phyloP scores from a whole-genome alignment of 75 land plant genomes.

The Pinus taeda region DNA sequence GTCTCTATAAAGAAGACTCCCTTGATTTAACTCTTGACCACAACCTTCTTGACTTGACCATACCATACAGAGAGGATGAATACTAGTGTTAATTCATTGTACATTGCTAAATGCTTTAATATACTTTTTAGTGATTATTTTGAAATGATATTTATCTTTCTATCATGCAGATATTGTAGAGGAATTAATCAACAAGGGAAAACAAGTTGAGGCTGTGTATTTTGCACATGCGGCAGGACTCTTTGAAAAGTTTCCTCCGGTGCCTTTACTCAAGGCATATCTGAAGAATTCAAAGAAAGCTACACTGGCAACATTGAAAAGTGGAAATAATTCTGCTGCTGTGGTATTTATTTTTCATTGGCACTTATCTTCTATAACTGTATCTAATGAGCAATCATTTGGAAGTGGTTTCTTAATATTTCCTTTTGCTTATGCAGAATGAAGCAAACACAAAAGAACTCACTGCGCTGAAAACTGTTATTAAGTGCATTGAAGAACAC shows the following conservation, averaged over 20 bases:
- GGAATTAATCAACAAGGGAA: constrained; percentile 76
- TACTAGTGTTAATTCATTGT: too few species aligned
- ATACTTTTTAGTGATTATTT: background rate
- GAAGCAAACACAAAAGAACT: constrained; percentile 62
- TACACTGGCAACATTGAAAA: constrained; percentile 12
- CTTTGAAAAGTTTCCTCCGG: constrained; percentile 74
- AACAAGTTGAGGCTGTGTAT: constrained; percentile 89
- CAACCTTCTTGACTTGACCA: too few species aligned
- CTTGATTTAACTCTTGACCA: too few species aligned
- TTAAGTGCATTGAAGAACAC: constrained; percentile 84
- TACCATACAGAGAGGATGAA: too few species aligned
- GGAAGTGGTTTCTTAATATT: background rate
- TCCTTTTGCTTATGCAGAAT: constrained; percentile 33
- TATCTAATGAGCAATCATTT: background rate
- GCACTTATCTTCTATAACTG: background rate
- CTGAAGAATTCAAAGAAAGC: constrained; percentile 62
- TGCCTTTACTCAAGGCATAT: constrained; percentile 66
- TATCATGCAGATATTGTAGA: constrained; percentile 71
- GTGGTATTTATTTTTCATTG: background rate
- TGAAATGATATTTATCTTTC: background rate
- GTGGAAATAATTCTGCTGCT: constrained; percentile 11
- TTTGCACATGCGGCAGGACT: constrained; percentile 87
- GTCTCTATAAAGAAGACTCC: too few species aligned
- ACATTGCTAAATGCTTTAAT: too few species aligned
- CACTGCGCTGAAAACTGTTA: constrained; percentile 59